These are phyloP conservation scores for Lophiostoma macrostomum DNA, from an alignment of 495 filamentous ascomycete genomes.

Conservation along the genomic window DNA sequence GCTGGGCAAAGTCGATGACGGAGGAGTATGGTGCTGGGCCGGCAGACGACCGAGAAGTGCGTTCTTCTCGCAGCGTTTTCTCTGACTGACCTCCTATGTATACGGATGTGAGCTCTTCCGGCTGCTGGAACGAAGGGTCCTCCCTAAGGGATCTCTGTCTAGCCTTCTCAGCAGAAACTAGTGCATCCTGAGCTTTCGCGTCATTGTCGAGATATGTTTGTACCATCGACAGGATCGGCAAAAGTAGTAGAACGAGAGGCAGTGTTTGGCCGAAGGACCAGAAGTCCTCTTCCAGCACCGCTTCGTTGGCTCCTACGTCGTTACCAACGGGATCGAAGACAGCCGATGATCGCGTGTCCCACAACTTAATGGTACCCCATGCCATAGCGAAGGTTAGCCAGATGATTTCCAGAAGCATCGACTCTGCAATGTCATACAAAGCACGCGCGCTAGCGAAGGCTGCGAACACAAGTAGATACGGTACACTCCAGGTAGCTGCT, in stretches of 20 bases:
- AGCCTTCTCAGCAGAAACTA: background rate
- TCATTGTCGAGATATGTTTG: constrained; percentile 20
- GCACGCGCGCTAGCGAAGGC: constrained; percentile 5
- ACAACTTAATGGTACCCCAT: constrained; percentile 27
- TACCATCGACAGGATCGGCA: constrained; percentile 18
- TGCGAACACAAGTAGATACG: constrained; percentile 6
- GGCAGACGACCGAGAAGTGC: too few relatives aligned
- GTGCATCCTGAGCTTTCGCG: background rate
- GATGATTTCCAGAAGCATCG: constrained; percentile 18
- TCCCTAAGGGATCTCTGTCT: background rate
- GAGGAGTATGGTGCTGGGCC: too few relatives aligned
- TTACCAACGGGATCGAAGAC: background rate
- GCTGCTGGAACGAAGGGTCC: background rate
- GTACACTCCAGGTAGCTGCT: background rate
- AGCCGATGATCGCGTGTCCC: constrained; percentile 6
- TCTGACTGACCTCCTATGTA: too few relatives aligned
- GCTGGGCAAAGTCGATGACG: background rate
- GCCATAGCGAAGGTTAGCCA: constrained; percentile 27
- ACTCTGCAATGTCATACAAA: constrained; percentile 11
- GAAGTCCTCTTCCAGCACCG: constrained; percentile 17
- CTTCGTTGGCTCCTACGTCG: constrained; percentile 12
- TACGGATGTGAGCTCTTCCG: too few relatives aligned
- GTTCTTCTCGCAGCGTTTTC: too few relatives aligned
- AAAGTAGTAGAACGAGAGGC: constrained; percentile 17
- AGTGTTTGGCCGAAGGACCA: constrained; percentile 28